Base-by-base conservation (phyloP, 2,329 filamentous ascomycete species). In the Catunica adiposa region DNA sequence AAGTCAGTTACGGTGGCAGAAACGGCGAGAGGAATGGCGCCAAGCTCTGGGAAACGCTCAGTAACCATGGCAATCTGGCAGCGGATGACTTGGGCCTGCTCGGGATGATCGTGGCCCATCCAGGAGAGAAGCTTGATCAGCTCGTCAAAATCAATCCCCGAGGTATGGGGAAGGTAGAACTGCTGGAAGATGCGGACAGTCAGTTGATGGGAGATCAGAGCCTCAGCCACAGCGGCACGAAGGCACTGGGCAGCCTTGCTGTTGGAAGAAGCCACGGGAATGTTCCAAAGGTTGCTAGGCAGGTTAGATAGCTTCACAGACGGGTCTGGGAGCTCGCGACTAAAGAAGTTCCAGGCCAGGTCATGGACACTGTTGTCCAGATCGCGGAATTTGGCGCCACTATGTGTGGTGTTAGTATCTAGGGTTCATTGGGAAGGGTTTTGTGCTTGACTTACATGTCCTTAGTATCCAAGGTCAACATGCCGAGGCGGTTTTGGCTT, bases 281-380 rank as follows among this genome's bases (percentile, higher is more conserved):
- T 40, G 15, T 25, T 42, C 34, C 11, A 40, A n/a, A 40, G 22
- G 42, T 23, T 17, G 48, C 31, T 8, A 47, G 20, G 22, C 7
- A 31, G 31, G 29, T 23, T 34, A 17, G 48, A 22, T 9, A 44
- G 14, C 38, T 51, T 51, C 48, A 55, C 53, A 14, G 22, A 17
- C 37, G 56, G 38, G 34, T 50, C 50, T 8, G 54, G 31, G 22
- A 58, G 29, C 44, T 58, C 56, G 14, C 47, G 56, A 22, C 26
- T 44, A 22, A 58, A 58, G 31, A 58, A 58, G 56, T 58, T 58
- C 53, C 56, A 56, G 7, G 53, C 56, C 20, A 58, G 50, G n/a
- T 58, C 53, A n/a, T 58, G 56, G 31, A 58, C 54, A 9, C 53
- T 58, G 48, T 55, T 58, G 22, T 58, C 56, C 22, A 58, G 44